Evolutionary conservation across 2,329 filamentous ascomycete genomes (phyloP).

Genomic region (Neofusicoccum sp.): DNA sequence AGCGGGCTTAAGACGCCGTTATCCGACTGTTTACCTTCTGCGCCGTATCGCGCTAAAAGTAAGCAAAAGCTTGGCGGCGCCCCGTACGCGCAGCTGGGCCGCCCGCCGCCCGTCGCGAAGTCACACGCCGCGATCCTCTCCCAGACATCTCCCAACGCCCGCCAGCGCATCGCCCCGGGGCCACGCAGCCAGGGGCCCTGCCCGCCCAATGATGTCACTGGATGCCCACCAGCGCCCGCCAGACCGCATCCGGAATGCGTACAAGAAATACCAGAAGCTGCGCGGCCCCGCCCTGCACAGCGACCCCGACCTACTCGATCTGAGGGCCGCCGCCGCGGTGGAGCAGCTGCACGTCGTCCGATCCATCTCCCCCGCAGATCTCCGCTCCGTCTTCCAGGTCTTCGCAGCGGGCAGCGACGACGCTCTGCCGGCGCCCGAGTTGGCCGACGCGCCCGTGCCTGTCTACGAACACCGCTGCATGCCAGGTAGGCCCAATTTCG

Average conservation of each 20-base stretch:
- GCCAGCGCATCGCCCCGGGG: neutral
- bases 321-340: conserved; percentile 34
- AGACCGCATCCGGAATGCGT: conserved; percentile 64
- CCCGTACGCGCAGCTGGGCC: conserved; percentile 1
- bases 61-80: conserved; percentile 15
- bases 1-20: conserved; percentile 18
- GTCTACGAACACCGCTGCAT: conserved; percentile 65
- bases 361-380: neutral
- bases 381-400: neutral
- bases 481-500: conserved; percentile 56
- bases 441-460: conserved; percentile 18
- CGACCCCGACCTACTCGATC: conserved; percentile 42
- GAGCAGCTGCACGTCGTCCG: conserved; percentile 37
- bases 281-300: conserved; percentile 52
- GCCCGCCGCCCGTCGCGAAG: conserved; percentile 5
- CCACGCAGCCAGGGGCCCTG: neutral
- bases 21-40: conserved; percentile 16
- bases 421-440: conserved; percentile 1
- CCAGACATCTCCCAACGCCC: neutral
- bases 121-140: neutral
- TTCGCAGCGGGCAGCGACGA: conserved; percentile 22
- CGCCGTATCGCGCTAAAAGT: conserved; percentile 10
- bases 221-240: conserved; percentile 80
- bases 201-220: conserved; percentile 37
- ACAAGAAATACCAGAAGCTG: conserved; percentile 71